A percentile compares a stretch with the other conserved stretches of the same genome.
Conservation (phyloP, 2,329 filamentous ascomycete species). For the Orbilia brochopaga region DNA sequence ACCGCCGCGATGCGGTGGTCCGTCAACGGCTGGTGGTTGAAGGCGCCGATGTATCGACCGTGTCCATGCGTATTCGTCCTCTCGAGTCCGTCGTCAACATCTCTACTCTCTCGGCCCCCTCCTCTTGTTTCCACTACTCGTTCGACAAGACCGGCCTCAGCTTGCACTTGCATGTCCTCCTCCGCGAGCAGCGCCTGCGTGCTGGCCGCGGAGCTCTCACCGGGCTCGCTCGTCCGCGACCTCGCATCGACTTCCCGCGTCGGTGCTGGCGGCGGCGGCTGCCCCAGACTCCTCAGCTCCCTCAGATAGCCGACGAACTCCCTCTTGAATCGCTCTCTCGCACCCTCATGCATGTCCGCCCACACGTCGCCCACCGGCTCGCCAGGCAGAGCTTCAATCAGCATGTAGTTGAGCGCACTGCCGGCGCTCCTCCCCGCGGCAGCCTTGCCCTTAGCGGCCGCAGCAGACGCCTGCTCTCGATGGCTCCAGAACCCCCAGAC, state of each 20-base stretch:
- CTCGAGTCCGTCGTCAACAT: background rate
- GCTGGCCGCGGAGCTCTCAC: slow-evolving; percentile 19
- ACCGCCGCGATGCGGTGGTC: slow-evolving; percentile 48
- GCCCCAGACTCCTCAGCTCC: slow-evolving; percentile 33
- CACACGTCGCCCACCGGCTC: slow-evolving; percentile 38
- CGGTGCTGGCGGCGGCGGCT: slow-evolving; percentile 13
- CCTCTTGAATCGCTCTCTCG: slow-evolving; percentile 21
- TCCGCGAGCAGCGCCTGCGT: background rate
- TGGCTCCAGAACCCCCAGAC: slow-evolving; percentile 47
- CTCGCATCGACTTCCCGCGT: slow-evolving; percentile 23
- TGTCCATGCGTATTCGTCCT: too few relatives aligned
- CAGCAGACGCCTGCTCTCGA: slow-evolving; percentile 1
- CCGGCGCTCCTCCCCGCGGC: slow-evolving; percentile 1
- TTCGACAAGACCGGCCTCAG: background rate
- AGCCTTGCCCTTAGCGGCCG: background rate
- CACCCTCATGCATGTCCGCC: slow-evolving; percentile 33
- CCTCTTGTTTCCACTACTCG: too few relatives aligned
- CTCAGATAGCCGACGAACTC: slow-evolving; percentile 36
- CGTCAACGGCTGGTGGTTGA: slow-evolving; percentile 37
- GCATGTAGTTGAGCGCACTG: slow-evolving; percentile 41
- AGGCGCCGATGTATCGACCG: slow-evolving; percentile 25
- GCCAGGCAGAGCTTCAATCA: slow-evolving; percentile 42
- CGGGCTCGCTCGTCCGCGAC: background rate
- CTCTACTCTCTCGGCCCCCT: background rate
- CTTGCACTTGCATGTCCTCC: background rate